A percentile compares a stretch with the other conserved stretches of the same genome.
These are phyloP conservation scores for Gautieria morchelliformis DNA, from an alignment of 768 basidiomycete genomes.

Conservation along the genomic window DNA sequence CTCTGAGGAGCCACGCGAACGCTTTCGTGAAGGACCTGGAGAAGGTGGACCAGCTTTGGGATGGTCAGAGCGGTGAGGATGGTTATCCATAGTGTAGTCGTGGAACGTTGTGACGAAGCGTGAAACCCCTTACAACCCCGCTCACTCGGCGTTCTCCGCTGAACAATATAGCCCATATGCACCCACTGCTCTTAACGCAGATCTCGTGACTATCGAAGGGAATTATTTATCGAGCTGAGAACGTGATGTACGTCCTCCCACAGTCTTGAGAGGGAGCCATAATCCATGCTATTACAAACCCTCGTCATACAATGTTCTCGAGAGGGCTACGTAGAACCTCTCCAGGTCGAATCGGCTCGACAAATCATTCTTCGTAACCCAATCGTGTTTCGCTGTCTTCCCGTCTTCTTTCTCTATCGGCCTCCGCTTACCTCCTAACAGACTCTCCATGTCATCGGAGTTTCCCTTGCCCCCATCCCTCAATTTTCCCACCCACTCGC, in stretches of 20 bases:
- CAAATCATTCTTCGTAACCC: slow-evolving; percentile 37
- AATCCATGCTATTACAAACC: slow-evolving; percentile 45
- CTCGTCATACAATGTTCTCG: slow-evolving; percentile 87
- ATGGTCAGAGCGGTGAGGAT: not conserved
- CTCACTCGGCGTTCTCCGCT: not conserved
- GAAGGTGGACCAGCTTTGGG: not conserved
- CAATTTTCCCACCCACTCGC: slow-evolving; percentile 21
- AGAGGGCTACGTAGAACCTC: slow-evolving; percentile 80
- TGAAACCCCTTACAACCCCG: slow-evolving; percentile 1
- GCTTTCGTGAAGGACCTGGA: not conserved
- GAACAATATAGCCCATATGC: not conserved
- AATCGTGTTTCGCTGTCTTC: not conserved
- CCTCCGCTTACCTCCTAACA: slow-evolving; percentile 73
- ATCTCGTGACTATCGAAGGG: no score
- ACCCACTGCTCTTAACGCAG: not conserved
- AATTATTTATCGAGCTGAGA: no score
- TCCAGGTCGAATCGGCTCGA: slow-evolving; percentile 71
- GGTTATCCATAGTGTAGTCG: slow-evolving; percentile 5
- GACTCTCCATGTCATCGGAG: not conserved
- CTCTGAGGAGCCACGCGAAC: slow-evolving; percentile 5
- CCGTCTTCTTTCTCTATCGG: slow-evolving; percentile 20
- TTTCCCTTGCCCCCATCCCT: slow-evolving; percentile 15
- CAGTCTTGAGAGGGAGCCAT: not conserved
- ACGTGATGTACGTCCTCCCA: no score
- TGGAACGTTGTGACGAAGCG: slow-evolving; percentile 10